phyloP scores from a whole-genome alignment of 2,329 filamentous ascomycete genomes.

The Fusarium sp. region DNA sequence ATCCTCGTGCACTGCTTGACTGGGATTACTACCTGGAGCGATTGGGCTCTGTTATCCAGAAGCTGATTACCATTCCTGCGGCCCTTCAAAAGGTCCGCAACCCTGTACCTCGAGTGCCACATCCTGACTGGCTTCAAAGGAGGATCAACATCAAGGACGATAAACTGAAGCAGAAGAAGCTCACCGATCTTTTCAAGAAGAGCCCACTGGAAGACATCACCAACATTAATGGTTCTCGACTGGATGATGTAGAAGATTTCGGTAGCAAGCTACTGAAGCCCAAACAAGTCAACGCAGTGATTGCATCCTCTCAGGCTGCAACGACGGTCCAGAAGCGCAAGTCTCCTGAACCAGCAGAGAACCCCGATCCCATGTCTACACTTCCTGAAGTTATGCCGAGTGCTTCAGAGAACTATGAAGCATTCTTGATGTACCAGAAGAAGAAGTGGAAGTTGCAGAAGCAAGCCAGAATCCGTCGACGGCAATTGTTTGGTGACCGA shows the following conservation, averaged over 20 bases:
- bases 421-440: constrained; percentile 94
- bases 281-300: constrained; percentile 64
- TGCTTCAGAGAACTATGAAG: constrained; percentile 85
- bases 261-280: constrained; percentile 73
- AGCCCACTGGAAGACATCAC: constrained; percentile 78
- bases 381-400: constrained; percentile 86
- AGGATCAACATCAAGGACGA: constrained; percentile 96
- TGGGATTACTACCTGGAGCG: constrained; percentile 98
- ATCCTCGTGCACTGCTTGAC: constrained; percentile 88
- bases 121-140: constrained; percentile 96
- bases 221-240: constrained; percentile 65
- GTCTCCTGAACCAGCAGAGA: constrained; percentile 73
- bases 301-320: constrained; percentile 64
- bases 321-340: constrained; percentile 73
- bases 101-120: constrained; percentile 89
- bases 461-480: constrained; percentile 82
- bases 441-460: constrained; percentile 99
- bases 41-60: constrained; percentile 96
- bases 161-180: constrained; percentile 97
- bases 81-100: constrained; percentile 95
- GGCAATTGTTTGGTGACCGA: constrained; percentile 93
- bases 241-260: constrained; percentile 83
- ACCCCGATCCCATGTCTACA: constrained; percentile 80
- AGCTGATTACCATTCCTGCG: constrained; percentile 97
- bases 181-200: constrained; percentile 82